Evolutionary conservation across 495 filamentous ascomycete genomes (phyloP).

Genomic region (Podospora sp.): DNA sequence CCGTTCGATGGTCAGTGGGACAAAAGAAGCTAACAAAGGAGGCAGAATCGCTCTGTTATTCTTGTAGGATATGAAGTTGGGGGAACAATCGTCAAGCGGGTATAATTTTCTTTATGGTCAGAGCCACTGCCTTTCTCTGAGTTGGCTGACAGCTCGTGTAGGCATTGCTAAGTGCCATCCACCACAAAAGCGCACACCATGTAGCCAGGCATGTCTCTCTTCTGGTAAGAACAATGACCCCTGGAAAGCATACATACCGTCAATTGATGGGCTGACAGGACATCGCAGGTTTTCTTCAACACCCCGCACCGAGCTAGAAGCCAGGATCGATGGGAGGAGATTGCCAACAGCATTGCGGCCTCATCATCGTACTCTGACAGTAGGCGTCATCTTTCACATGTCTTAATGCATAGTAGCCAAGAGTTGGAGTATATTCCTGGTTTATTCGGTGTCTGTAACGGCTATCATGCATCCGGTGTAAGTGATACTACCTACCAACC

Average conservation of each 20-base stretch:
- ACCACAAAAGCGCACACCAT: background rate
- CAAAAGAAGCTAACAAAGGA: background rate
- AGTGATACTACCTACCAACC: background rate
- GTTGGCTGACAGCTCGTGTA: background rate
- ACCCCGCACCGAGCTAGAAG: background rate
- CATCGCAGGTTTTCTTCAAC: background rate
- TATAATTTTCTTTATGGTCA: background rate
- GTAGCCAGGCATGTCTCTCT: background rate
- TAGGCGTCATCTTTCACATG: background rate
- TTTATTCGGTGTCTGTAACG: background rate
- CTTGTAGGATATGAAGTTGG: conserved; percentile 3
- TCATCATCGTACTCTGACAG: background rate
- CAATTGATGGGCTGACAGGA: background rate
- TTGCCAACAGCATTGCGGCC: background rate
- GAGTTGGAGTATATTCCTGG: background rate
- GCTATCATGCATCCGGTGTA: background rate
- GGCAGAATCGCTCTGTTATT: background rate
- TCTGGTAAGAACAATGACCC: background rate
- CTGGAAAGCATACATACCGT: background rate
- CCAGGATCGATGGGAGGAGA: background rate
- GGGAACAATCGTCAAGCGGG: conserved; percentile 7
- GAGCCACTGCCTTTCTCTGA: background rate
- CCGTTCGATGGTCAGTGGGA: background rate
- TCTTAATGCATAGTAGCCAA: background rate
- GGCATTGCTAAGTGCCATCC: background rate